Base-by-base conservation (phyloP, 73 alveolate species). In the Halteria grandinella region DNA sequence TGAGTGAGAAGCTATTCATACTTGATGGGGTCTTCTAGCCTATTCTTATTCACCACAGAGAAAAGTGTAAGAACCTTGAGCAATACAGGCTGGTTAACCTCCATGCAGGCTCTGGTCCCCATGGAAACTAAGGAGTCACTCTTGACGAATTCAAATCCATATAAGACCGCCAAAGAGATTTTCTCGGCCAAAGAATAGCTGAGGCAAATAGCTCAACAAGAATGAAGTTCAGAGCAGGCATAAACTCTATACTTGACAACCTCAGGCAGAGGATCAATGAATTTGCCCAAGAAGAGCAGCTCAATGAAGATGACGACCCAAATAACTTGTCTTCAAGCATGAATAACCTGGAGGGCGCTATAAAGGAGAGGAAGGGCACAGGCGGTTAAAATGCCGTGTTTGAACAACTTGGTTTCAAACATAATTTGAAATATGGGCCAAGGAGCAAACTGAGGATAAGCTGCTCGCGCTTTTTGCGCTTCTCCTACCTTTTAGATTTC, bases 351-450 rank as follows among this genome's bases (percentile, higher is more conserved):
- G 82, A 62, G 17, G 88, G 75, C 15, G 74, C 7, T 5, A 58
- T 79, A 18, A 48, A 49, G 45, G 76, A 77, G 43, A 77, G 63
- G 55, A 70, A 75, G 58, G 17, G 91, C 72, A 0, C 79, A 45
- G 58, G 43, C 24, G 20, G 74, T 1, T n/a, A n/a, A n/a, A 87
- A 80, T 41, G 71, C 83, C 14, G 85, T 66, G 0, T 83, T 73
- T 62, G 97, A 91, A 55, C 73, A 89, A 41, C 81, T 91, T 0
- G 89, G 93, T 15, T 91, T 91, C 73, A 86, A 91, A 32, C 95
- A 89, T 37, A 87, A 82, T 48, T 51, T 91, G 85, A 91, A 89
- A 47, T 91, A 82, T 59, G 94, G 90, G 15, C 86, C 92, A 6
- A 73, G 93, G 52, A 64, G 90, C 31, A 66, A 87, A 43, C 64